These are phyloP conservation scores for Oryza meridionalis DNA, from an alignment of 176 grass and related monocot genomes.

Conservation along the genomic window DNA sequence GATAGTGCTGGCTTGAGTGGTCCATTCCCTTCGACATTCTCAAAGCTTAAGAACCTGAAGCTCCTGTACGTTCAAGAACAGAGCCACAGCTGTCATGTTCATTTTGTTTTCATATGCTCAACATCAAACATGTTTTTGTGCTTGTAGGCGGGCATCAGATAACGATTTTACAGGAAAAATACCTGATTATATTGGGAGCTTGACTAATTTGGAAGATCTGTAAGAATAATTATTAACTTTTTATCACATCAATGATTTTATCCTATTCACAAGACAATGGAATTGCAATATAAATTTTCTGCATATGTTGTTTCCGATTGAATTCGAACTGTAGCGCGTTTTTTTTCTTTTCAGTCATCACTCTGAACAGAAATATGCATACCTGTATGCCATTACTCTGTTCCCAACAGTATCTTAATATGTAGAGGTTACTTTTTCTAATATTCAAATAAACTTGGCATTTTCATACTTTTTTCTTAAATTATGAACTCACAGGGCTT, in stretches of 20 bases:
- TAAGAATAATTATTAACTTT: constrained; percentile 16
- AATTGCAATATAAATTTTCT: background rate
- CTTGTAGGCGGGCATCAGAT: constrained; percentile 41
- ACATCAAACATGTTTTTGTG: constrained; percentile 1
- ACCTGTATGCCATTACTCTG: background rate
- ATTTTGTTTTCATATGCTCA: constrained; percentile 10
- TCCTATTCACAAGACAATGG: background rate
- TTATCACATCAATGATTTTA: background rate
- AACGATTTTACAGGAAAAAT: constrained; percentile 62
- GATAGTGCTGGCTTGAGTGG: constrained; percentile 67
- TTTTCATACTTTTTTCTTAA: background rate
- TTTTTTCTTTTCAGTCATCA: background rate
- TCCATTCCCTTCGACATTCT: constrained; percentile 62
- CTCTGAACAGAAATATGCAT: background rate
- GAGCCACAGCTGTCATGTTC: background rate
- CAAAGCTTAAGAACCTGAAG: constrained; percentile 55
- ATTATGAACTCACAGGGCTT: constrained; percentile 14
- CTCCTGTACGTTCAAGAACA: constrained; percentile 40
- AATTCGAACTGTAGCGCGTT: background rate
- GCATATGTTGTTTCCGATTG: background rate
- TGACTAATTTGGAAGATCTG: constrained; percentile 38
- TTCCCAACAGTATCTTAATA: background rate
- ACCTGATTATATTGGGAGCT: constrained; percentile 55
- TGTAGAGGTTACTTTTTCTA: background rate
- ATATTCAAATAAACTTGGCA: background rate